Conservation (phyloP, 2,329 filamentous ascomycete genomes). For the Epichloe gansuensis region DNA sequence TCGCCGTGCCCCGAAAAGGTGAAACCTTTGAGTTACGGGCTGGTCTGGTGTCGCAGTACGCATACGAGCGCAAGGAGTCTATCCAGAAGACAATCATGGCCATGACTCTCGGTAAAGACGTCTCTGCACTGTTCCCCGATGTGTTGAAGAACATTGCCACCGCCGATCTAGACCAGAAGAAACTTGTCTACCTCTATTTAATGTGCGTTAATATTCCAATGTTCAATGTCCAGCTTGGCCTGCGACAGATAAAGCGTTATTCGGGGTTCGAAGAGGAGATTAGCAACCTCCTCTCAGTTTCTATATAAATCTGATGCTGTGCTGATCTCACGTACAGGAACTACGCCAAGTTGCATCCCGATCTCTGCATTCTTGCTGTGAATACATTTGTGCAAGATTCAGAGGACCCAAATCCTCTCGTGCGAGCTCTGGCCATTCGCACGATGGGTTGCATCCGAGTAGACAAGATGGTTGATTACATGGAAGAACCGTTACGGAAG, state of each 20-base stretch:
- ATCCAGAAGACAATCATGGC: constrained; percentile 99
- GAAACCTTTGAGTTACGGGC: constrained; percentile 96
- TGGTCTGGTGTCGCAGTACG: constrained; percentile 95
- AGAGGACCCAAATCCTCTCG: constrained; percentile 93
- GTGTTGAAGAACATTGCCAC: constrained; percentile 99
- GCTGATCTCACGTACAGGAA: constrained; percentile 49
- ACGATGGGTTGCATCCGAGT: constrained; percentile 98
- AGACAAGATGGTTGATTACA: constrained; percentile 99
- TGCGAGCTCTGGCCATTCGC: constrained; percentile 85
- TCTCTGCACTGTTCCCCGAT: constrained; percentile 91
- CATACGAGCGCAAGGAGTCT: constrained; percentile 95
- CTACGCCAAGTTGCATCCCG: constrained; percentile 97
- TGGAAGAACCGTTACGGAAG: constrained; percentile 95
- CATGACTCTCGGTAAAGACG: constrained; percentile 98
- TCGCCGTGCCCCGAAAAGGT: constrained; percentile 85
- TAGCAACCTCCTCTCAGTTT: background rate
- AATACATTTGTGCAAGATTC: constrained; percentile 99
- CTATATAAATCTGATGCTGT: background rate
- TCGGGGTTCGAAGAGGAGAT: background rate
- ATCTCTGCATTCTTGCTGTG: constrained; percentile 94
- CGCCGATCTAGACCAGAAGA: constrained; percentile 91
- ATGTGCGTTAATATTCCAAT: constrained; percentile 44
- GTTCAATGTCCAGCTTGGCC: background rate
- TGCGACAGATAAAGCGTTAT: background rate
- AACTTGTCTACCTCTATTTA: constrained; percentile 94